Base-by-base conservation (phyloP, 352 stramenopile genomes). In the Pythium monospermum region DNA sequence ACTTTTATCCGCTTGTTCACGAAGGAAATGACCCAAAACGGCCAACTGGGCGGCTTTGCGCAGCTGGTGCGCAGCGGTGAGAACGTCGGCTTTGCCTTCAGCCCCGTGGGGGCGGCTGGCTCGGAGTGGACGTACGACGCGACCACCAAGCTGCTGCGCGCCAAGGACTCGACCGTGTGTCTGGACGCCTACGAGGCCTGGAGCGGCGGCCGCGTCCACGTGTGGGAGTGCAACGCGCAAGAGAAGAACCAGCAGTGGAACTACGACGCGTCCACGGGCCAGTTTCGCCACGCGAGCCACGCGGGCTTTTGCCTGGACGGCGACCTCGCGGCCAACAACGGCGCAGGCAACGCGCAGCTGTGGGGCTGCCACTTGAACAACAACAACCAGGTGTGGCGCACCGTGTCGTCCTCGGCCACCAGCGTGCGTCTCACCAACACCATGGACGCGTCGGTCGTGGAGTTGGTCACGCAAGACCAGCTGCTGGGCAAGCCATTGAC, bases 201-300 rank as follows among this genome's bases (percentile, higher is more conserved):
- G 68, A 46, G 76, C 16, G 74, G 72, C 27, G 77, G 71, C n/a
- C 57, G 56, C 26, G 73, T 88, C 32, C 77, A 85, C 63, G 66
- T 68, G 27, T 88, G 76, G 49, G 22, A 31, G 13, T 88, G 77
- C 57, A 73, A 83, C 19, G 48, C 59, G 7, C 49, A 46, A 13
- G 76, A 88, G 44, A 40, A 12, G 27, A 88, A 88, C 59, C 74
- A 88, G 57, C 62, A 66, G 25, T 86, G 77, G 77, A 66, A n/a
- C 30, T 85, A 75, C 40, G 61, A 85, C 55, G 50, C 53, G 15
- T 49, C 44, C 22, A 68, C 54, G 33, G 52, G 74, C 18, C 62
- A 74, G 33, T 10, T 88, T 36, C 68, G 69, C 47, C 72, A 88
- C 57, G 44, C 40, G n/a, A 82, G 57, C 39, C 61, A 85, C 64